Evolutionary conservation across 257 asterid genomes (phyloP).

Genomic region (Verbena officinalis): DNA sequence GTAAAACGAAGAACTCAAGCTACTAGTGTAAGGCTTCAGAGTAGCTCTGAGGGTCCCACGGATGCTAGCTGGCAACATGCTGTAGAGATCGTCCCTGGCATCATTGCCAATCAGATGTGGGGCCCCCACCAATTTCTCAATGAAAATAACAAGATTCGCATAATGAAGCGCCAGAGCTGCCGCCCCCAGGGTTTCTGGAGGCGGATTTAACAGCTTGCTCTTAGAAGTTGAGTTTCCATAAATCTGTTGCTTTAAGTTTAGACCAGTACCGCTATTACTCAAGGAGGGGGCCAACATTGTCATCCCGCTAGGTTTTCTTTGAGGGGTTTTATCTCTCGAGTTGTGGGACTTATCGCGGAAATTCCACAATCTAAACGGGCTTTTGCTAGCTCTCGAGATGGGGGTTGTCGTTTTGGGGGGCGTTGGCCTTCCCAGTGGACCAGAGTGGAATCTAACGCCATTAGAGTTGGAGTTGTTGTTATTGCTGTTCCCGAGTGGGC

Average conservation of each 20-base stretch:
- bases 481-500: conserved; percentile 48
- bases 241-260: conserved; percentile 21
- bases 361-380: conserved; percentile 53
- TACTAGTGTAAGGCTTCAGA: conserved; percentile 70
- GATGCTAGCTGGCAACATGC: conserved; percentile 78
- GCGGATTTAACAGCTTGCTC: conserved; percentile 60
- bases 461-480: conserved; percentile 41
- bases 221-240: conserved; percentile 40
- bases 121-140: conserved; percentile 74
- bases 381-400: conserved; percentile 46
- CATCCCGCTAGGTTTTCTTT: conserved; percentile 33
- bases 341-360: conserved; percentile 54
- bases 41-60: conserved; percentile 72
- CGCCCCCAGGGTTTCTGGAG: conserved; percentile 79
- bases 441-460: conserved; percentile 52
- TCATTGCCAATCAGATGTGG: conserved; percentile 91
- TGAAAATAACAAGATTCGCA: conserved; percentile 74
- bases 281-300: conserved; percentile 42
- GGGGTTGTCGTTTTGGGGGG: conserved; percentile 49
- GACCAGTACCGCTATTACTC: conserved; percentile 33
- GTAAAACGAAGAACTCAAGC: conserved; percentile 49
- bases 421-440: conserved; percentile 58
- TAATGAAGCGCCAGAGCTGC: conserved; percentile 87
- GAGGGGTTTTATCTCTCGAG: conserved; percentile 39
- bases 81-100: conserved; percentile 83